Percentiles rank a stretch among this genome's conserved stretches.
phyloP scores from a whole-genome alignment of 1,284 basidiomycete genomes.

The Puccinia hordei region DNA sequence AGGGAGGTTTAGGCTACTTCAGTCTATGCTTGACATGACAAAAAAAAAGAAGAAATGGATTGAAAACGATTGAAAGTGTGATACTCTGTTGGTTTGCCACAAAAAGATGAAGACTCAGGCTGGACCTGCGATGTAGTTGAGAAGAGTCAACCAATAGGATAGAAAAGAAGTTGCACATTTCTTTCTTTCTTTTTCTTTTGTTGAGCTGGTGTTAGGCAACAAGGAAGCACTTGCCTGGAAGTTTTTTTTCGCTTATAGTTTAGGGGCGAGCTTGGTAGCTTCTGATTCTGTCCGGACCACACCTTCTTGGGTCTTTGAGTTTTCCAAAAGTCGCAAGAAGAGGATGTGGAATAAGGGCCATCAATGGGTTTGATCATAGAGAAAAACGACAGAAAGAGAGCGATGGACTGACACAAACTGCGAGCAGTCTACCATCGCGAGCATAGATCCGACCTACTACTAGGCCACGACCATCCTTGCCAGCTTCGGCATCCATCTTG shows the following conservation, averaged over 20 bases:
- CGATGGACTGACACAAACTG: constrained; percentile 35
- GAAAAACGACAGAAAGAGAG: not conserved
- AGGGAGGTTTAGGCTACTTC: too few relatives aligned
- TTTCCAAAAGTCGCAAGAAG: constrained; percentile 42
- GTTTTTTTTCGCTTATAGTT: not conserved
- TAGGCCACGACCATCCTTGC: constrained; percentile 35
- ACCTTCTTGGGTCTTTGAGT: constrained; percentile 18
- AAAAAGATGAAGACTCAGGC: too few relatives aligned
- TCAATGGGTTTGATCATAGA: not conserved
- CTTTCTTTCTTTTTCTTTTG: too few relatives aligned
- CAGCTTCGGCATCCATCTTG: constrained; percentile 31
- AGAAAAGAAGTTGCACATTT: too few relatives aligned
- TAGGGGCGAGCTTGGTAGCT: not conserved
- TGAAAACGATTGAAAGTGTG: too few relatives aligned
- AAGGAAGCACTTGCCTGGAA: too few relatives aligned
- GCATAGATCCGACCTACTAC: constrained; percentile 42
- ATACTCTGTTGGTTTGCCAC: too few relatives aligned
- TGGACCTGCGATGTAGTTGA: too few relatives aligned
- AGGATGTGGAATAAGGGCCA: constrained; percentile 32
- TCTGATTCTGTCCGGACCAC: not conserved
- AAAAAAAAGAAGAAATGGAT: too few relatives aligned
- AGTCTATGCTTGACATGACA: too few relatives aligned
- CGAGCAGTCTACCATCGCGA: constrained; percentile 32
- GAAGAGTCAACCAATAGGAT: too few relatives aligned
- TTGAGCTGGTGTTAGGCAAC: too few relatives aligned